A percentile compares a stretch with the other conserved stretches of the same genome.
Evolutionary conservation across 352 stramenopile genomes (phyloP).

Genomic region (Phytophthora brassicae): DNA sequence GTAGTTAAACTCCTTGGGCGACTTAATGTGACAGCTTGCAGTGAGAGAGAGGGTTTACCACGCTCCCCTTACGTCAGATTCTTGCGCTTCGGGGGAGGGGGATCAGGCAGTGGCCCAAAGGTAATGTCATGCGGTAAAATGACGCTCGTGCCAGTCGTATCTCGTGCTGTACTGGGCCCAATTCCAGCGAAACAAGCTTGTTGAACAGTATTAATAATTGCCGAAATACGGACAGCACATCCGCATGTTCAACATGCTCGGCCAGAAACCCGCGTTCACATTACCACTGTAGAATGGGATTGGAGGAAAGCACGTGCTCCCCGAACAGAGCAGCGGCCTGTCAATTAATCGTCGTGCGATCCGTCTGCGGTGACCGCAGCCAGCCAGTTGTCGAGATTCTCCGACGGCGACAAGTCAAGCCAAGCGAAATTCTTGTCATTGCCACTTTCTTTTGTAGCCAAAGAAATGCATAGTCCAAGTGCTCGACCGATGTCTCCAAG

Average conservation of each 20-base stretch:
- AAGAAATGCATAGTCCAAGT: constrained; percentile 21
- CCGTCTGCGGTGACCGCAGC: not conserved
- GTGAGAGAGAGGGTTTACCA: too few relatives aligned
- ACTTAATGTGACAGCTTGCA: too few relatives aligned
- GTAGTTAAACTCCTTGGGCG: too few relatives aligned
- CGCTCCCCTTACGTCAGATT: too few relatives aligned
- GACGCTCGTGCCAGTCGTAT: too few relatives aligned
- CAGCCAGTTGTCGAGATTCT: constrained; percentile 5
- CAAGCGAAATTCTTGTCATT: not conserved
- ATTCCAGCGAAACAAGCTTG: too few relatives aligned
- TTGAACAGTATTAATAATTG: too few relatives aligned
- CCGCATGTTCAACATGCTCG: constrained; percentile 1
- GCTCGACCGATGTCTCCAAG: constrained; percentile 11
- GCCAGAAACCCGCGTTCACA: too few relatives aligned
- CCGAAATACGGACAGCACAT: constrained; percentile 20
- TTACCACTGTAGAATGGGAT: not conserved
- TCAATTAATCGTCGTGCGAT: constrained; percentile 12
- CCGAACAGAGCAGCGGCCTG: not conserved
- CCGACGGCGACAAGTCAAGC: constrained; percentile 4
- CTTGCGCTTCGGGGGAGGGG: too few relatives aligned
- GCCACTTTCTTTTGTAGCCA: not conserved
- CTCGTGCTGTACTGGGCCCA: too few relatives aligned
- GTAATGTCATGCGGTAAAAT: too few relatives aligned
- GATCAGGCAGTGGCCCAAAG: too few relatives aligned
- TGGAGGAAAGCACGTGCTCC: constrained; percentile 15